Evolutionary conservation across 2,329 filamentous ascomycete genomes (phyloP), one percentile per base, ranked within the genome.

Genomic region (Phaeophleospora eucalypticola): DNA sequence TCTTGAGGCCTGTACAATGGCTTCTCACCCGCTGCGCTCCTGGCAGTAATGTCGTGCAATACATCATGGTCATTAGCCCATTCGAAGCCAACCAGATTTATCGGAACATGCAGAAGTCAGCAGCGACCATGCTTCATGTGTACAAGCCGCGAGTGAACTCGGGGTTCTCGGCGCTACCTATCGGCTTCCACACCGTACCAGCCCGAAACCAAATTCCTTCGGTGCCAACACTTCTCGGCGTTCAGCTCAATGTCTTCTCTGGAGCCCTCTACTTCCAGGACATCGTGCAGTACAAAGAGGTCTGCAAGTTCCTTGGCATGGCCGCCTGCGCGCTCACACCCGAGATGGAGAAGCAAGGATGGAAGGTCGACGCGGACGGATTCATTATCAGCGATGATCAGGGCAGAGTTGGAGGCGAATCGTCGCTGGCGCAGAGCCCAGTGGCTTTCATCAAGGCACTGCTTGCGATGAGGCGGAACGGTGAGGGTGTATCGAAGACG

Each of bases 221-320:
- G 7, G 15, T 62, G 4, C 58, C 54, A 6, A 60, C 56, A 9
- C 57, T 42, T 0, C 58, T 77, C 0, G 60, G 67, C 0, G 64
- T 70, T 0, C 70, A 79, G 46, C 70, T 88, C 0, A 83, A 85
- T 36, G 64, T 88, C 0, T 87, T 89, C 45, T 71, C 85, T 0
- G 84, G 84, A 0, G 81, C 85, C 45, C 70, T 87, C 0, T 88
- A 87, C 53, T 67, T 87, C 9, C 62, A 60, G 0, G 73, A 70
- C 0, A 78, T 72, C 36, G 48, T 66, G 0, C 76, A 86, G 43
- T 89, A 87, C 51, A 12, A 49, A 9, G 43, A 40, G 12, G 41
- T 39, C 18, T 48, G 49, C 49, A 43, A 36, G 27, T 48, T 54
- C 19, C 35, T 54, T 10, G 46, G 49, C 41, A 60, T 54, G 2